Base-by-base conservation (phyloP, 2,329 filamentous ascomycete species). In the Diaporthe sp. region DNA sequence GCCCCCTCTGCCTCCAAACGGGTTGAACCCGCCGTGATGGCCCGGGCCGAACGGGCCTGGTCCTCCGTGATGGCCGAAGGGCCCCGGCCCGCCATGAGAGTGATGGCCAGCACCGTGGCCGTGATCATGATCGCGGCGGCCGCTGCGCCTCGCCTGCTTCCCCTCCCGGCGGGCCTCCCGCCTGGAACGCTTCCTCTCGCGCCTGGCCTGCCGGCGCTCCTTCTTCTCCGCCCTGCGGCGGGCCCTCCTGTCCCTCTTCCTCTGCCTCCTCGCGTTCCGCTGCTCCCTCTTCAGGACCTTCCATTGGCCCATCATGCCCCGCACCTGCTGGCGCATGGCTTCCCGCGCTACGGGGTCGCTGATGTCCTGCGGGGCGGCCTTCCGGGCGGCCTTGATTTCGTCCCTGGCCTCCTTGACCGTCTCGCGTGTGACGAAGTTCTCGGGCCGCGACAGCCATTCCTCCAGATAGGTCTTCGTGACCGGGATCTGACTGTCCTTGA, bases 361-460 rank as follows among this genome's bases (percentile, higher is more conserved):
- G 58, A 74, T 49, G 19, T 72, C 72, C 62, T 62, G 72, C 44
- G 73, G 37, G 57, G 44, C 76, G 39, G 62, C 75, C 60, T 68
- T 80, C 75, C 83, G 85, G 19, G 83, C 84, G 1, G 82, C 80
- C 72, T 87, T 87, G 74, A 91, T 85, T 37, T 88, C 83, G 17
- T 84, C 79, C 46, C 82, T 84, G 4, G 88, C 81, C 37, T 83
- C 78, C 58, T 83, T 82, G 3, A 91, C 81, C 37, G 85, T 84
- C 7, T 84, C 83, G 76, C 83, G 87, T 12, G 87, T 90, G 77
- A 89, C 85, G 8, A 85, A 84, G 70, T 88, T 84, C 0, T 90
- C 86, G 0, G 90, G 89, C 51, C 86, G 84, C 12, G 85, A 81
- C 2, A 90, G 84, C 89, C 89, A 92, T 10, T 84, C 80, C 31